Evolutionary conservation across 1,284 basidiomycete species (phyloP).

Genomic region (Bjerkandera adusta): DNA sequence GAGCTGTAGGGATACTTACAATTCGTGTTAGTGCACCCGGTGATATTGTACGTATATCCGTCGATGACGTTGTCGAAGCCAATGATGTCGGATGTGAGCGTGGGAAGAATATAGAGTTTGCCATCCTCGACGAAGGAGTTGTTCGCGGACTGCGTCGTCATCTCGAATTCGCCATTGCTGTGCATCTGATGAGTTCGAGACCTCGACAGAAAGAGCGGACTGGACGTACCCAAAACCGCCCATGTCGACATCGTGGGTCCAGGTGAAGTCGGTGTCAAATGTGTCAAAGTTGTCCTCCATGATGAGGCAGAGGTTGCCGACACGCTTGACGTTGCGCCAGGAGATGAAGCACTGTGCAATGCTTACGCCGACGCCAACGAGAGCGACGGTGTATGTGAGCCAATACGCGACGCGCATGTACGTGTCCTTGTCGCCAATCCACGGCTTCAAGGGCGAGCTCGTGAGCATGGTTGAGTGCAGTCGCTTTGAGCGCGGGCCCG

Average conservation of each 20-base stretch:
- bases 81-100: conserved; percentile 76
- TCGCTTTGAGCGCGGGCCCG: conserved; percentile 43
- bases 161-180: conserved; percentile 85
- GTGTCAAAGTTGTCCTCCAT: conserved; percentile 76
- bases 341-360: conserved; percentile 57
- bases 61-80: conserved; percentile 58
- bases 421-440: conserved; percentile 64
- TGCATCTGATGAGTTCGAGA: no score
- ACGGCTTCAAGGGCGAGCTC: conserved; percentile 67
- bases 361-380: conserved; percentile 43
- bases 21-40: conserved; percentile 67
- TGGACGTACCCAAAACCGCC: conserved; percentile 79
- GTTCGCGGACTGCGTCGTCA: conserved; percentile 75
- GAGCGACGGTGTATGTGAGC: conserved; percentile 58
- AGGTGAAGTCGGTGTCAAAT: conserved; percentile 65
- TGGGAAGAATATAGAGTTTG: conserved; percentile 81
- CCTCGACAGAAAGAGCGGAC: no score
- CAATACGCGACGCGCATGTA: conserved; percentile 62
- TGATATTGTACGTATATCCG: conserved; percentile 79
- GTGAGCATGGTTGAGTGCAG: conserved; percentile 65
- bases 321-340: conserved; percentile 48
- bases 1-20: conserved; percentile 18
- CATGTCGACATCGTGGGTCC: conserved; percentile 79
- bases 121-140: conserved; percentile 82
- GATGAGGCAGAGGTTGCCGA: conserved; percentile 68